These are phyloP conservation scores for Yueomyces sinensis DNA, from an alignment of 805 yeast genomes.

Conservation along the genomic window DNA sequence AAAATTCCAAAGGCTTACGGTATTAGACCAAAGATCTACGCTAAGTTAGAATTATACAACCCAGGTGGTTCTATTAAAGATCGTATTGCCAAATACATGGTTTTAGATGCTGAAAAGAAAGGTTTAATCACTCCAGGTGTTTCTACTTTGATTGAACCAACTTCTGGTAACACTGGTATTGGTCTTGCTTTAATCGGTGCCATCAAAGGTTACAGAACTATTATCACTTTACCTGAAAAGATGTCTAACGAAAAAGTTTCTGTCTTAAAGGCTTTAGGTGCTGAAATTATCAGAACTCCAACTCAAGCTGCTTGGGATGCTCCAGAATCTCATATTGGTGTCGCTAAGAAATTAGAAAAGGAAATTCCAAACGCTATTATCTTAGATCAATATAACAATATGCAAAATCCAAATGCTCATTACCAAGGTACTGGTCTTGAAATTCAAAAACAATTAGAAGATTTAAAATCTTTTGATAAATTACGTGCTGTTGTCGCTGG, in stretches of 20 bases:
- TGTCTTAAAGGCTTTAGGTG: conserved; percentile 79
- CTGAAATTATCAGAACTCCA: conserved; percentile 83
- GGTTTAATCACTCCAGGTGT: conserved; percentile 73
- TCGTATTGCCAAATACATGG: conserved; percentile 78
- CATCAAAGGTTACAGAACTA: conserved; percentile 73
- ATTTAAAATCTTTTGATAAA: conserved; percentile 31
- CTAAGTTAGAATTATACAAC: conserved; percentile 71
- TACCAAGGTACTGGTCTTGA: conserved; percentile 76
- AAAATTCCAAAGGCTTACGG: conserved; percentile 66
- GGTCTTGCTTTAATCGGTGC: conserved; percentile 83
- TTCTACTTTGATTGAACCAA: conserved; percentile 74
- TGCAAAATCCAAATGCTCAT: conserved; percentile 73
- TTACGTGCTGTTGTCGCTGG: conserved; percentile 73
- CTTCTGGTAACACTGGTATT: conserved; percentile 86
- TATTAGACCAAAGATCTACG: conserved; percentile 56
- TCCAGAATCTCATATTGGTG: conserved; percentile 85
- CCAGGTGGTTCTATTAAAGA: conserved; percentile 89
- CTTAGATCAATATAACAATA: conserved; percentile 70
- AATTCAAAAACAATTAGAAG: conserved; percentile 64
- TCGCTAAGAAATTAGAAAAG: conserved; percentile 63
- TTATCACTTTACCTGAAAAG: conserved; percentile 80
- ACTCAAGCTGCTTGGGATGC: conserved; percentile 90
- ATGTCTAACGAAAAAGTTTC: conserved; percentile 87
- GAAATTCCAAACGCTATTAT: conserved; percentile 79
- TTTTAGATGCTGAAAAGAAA: conserved; percentile 65